A percentile compares a stretch with the other conserved stretches of the same genome.
These are phyloP conservation scores for Sclerotinia borealis DNA, from an alignment of 2,329 filamentous ascomycete genomes.

Conservation along the genomic window DNA sequence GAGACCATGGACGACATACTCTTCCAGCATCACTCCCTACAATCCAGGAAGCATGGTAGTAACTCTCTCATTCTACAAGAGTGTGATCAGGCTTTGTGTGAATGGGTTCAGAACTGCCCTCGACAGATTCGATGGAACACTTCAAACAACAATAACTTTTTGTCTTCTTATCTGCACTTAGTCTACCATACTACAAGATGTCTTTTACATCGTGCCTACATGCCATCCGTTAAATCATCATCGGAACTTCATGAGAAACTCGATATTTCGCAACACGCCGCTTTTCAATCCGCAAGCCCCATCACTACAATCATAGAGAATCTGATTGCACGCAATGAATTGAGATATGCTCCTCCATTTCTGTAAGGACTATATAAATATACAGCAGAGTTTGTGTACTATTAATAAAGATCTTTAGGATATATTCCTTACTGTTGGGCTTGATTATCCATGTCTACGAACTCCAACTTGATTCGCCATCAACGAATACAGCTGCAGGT, in stretches of 20 bases:
- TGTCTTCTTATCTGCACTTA: constrained; percentile 84
- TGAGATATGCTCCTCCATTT: constrained; percentile 87
- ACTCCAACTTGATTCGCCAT: constrained; percentile 84
- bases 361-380: neutral
- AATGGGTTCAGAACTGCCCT: constrained; percentile 95
- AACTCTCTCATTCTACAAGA: constrained; percentile 93
- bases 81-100: constrained; percentile 92
- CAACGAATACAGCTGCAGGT: constrained; percentile 80
- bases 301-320: constrained; percentile 94
- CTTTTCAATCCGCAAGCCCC: constrained; percentile 92
- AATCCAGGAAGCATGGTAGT: constrained; percentile 76
- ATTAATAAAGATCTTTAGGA: constrained; percentile 55
- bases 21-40: constrained; percentile 93
- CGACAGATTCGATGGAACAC: constrained; percentile 92
- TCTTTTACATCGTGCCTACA: constrained; percentile 88
- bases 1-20: constrained; percentile 96
- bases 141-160: constrained; percentile 76
- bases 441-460: constrained; percentile 99
- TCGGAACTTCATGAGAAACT: constrained; percentile 64
- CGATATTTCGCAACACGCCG: constrained; percentile 90
- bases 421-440: constrained; percentile 92
- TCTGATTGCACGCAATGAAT: constrained; percentile 70
- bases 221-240: constrained; percentile 71
- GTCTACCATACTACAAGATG: constrained; percentile 97
- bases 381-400: neutral